Evolutionary conservation across 139 green algal species (phyloP).

Genomic region (Microglena sp.): DNA sequence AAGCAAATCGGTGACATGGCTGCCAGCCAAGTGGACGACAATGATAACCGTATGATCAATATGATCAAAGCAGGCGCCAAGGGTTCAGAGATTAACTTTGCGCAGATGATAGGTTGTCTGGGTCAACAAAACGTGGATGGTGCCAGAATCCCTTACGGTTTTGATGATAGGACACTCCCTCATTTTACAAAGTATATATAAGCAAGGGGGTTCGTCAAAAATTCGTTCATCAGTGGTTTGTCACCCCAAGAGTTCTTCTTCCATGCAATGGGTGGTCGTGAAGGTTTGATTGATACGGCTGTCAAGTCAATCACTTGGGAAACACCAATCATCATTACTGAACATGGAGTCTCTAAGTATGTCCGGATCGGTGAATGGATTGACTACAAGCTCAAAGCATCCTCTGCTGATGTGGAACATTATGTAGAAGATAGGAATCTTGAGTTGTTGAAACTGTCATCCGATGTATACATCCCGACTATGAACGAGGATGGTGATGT

Average conservation of each 20-base stretch:
- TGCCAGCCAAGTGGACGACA: background rate
- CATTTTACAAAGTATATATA: conserved; percentile 86
- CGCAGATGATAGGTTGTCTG: conserved; percentile 95
- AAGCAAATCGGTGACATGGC: conserved; percentile 28
- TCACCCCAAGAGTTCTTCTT: conserved; percentile 97
- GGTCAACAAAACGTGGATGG: conserved; percentile 97
- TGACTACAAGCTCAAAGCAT: too few species aligned
- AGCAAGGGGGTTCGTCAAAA: conserved; percentile 88
- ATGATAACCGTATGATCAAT: conserved; percentile 77
- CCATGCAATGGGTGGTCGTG: conserved; percentile 91
- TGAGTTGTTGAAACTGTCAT: background rate
- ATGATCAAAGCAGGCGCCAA: conserved; percentile 87
- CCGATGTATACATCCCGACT: conserved; percentile 1
- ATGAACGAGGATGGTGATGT: background rate
- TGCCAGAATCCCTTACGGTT: conserved; percentile 92
- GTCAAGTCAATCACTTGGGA: conserved; percentile 53
- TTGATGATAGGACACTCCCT: conserved; percentile 72
- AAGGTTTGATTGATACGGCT: conserved; percentile 95
- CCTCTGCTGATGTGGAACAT: background rate
- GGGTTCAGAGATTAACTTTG: conserved; percentile 97
- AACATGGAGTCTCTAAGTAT: background rate
- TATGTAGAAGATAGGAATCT: conserved; percentile 1
- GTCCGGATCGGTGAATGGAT: conserved; percentile 1
- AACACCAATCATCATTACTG: background rate
- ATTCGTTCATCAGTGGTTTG: conserved; percentile 86